Evolutionary conservation across 2,329 filamentous ascomycete species (phyloP), one percentile per base, ranked within the genome.

Genomic region (Cercospora janseana): DNA sequence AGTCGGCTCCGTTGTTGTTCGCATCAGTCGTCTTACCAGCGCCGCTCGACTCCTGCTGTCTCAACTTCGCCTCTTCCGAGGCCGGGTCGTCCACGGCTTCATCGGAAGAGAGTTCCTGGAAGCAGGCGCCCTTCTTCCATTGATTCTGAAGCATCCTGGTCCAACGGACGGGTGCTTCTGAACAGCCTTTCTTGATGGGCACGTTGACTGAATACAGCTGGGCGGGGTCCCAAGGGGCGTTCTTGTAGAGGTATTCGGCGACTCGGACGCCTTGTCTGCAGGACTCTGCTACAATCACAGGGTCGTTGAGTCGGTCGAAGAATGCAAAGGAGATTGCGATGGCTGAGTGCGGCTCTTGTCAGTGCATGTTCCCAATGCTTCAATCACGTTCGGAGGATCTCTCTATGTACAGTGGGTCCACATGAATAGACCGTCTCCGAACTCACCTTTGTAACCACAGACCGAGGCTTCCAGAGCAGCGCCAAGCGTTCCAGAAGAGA

Each of bases 261-360:
- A 97, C 77, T 56, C 78, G 79, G 18, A 93, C 84, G 18, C 84
- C 82, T 60, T 92, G 83, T 35, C 80, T 75, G 28, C 84, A 88
- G 2, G 89, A 90, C 41, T 82, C 87, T 24, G 81, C 79, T 52
- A 97, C 92, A 59, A 95, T 83, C 18, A 78, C 77, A 1, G 87
- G 85, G 61, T 95, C 87, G 69, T 96, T 91, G 66, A 88, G 87
- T 51, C 84, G 79, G 49, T 83, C 82, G 71, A 91, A 93, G 72
- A 96, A 97, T 16, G 92, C 93, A 68, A 89, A 98, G 41, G 83
- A 89, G 31, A 98, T 72, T 0, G 93, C 93, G 57, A 98, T 86
- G 9, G 88, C 78, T 38, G 6, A 4, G 23, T 6, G 5, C 8
- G 26, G 10, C 3, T n/a, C n/a, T n/a, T n/a, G n/a, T n/a, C n/a